Evolutionary conservation across 768 basidiomycete species (phyloP).

Genomic region (Atractiella rhizophila): DNA sequence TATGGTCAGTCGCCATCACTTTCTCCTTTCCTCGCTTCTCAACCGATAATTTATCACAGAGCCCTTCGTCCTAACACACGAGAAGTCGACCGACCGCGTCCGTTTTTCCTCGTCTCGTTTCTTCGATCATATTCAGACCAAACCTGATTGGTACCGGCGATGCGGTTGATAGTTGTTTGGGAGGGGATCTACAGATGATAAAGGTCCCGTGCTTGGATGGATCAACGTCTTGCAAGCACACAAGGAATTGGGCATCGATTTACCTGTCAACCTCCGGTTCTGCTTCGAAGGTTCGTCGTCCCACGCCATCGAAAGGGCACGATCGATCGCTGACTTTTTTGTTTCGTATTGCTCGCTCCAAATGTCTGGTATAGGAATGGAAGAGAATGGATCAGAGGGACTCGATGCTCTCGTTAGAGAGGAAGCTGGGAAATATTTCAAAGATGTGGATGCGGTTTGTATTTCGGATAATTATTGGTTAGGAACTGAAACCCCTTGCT

Average conservation of each 20-base stretch:
- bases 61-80: slow-evolving; percentile 45
- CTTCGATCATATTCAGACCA: neutral
- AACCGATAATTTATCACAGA: slow-evolving; percentile 75
- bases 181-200: slow-evolving; percentile 7
- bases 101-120: slow-evolving; percentile 48
- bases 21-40: slow-evolving; percentile 15
- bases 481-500: neutral
- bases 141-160: neutral
- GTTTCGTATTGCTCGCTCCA: neutral
- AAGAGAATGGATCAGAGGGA: slow-evolving; percentile 76
- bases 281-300: slow-evolving; percentile 64
- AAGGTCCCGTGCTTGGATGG: slow-evolving; percentile 10
- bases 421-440: slow-evolving; percentile 57
- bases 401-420: slow-evolving; percentile 58
- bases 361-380: slow-evolving; percentile 35
- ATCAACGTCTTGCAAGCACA: slow-evolving; percentile 48
- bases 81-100: slow-evolving; percentile 33
- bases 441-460: slow-evolving; percentile 74
- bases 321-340: too few species aligned
- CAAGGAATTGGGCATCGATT: slow-evolving; percentile 32
- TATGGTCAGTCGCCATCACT: neutral
- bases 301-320: too few species aligned
- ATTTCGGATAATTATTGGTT: slow-evolving; percentile 82
- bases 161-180: neutral
- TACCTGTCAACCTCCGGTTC: slow-evolving; percentile 72